phyloP scores from a whole-genome alignment of 116 monocot species.

The Phalaenopsis hybrid region DNA sequence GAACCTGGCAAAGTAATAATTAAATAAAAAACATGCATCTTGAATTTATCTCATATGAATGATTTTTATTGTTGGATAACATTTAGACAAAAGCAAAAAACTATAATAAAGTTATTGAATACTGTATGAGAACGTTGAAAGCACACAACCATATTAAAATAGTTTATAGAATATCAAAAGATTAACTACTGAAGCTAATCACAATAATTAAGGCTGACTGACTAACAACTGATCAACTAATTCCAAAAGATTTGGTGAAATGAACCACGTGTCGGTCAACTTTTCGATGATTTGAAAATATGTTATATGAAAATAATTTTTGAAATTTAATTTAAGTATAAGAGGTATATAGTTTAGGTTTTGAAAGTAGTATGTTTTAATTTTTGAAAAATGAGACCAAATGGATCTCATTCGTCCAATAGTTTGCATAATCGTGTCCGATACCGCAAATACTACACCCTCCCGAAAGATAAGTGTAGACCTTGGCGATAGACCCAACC shows the following conservation, averaged over 20 bases:
- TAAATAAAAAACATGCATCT: conserved; percentile 4
- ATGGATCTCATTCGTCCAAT: no score
- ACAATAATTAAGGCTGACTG: not conserved
- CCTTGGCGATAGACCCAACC: no score
- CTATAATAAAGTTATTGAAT: not conserved
- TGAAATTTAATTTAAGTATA: no score
- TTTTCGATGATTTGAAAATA: no score
- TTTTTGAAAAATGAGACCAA: no score
- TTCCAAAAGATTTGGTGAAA: not conserved
- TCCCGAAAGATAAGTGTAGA: no score
- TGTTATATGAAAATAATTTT: no score
- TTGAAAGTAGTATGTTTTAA: no score
- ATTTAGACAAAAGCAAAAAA: not conserved
- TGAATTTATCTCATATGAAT: not conserved
- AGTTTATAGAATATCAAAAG: not conserved
- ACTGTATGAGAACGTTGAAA: not conserved
- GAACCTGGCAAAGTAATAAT: conserved; percentile 28
- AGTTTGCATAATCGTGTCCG: no score
- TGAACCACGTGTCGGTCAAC: not conserved
- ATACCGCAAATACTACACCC: no score
- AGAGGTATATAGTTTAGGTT: no score
- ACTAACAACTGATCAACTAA: not conserved
- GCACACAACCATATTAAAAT: not conserved
- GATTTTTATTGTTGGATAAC: not conserved
- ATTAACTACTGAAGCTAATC: not conserved